Evolutionary conservation across 2,329 filamentous ascomycete genomes (phyloP).

Genomic region (Pseudogymnoascus sp.): DNA sequence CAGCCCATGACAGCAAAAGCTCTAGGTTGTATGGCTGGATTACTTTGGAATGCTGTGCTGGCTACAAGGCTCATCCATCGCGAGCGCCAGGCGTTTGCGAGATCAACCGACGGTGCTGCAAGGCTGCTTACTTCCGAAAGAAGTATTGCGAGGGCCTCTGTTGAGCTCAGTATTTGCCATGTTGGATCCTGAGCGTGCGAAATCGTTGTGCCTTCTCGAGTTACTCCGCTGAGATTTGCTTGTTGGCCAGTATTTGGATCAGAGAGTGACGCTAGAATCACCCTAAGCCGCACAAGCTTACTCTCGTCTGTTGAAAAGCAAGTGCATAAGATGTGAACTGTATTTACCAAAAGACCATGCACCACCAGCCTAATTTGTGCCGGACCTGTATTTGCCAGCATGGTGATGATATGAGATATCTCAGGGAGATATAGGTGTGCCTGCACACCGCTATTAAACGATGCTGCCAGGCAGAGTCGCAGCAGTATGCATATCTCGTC

Average conservation of each 20-base stretch:
- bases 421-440: conserved; percentile 61
- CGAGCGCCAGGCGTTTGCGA: conserved; percentile 61
- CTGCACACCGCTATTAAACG: conserved; percentile 60
- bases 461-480: conserved; percentile 57
- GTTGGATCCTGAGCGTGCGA: conserved; percentile 31
- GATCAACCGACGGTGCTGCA: conserved; percentile 55
- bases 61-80: conserved; percentile 67
- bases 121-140: conserved; percentile 56
- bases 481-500: conserved; percentile 60
- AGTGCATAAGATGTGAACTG: conserved; percentile 59
- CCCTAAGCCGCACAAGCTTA: conserved; percentile 36
- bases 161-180: conserved; percentile 37
- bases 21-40: conserved; percentile 60
- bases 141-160: conserved; percentile 52
- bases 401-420: conserved; percentile 62
- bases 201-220: conserved; percentile 44
- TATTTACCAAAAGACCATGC: conserved; percentile 57
- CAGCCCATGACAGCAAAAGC: conserved; percentile 67
- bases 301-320: conserved; percentile 55
- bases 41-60: conserved; percentile 65
- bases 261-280: conserved; percentile 49
- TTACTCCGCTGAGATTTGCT: conserved; percentile 33
- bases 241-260: conserved; percentile 53
- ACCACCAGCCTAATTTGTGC: conserved; percentile 49
- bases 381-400: conserved; percentile 58